A percentile compares a stretch with the other conserved stretches of the same genome.
phyloP scores from a whole-genome alignment of 805 yeast species.

The Saturnispora sanitii region DNA sequence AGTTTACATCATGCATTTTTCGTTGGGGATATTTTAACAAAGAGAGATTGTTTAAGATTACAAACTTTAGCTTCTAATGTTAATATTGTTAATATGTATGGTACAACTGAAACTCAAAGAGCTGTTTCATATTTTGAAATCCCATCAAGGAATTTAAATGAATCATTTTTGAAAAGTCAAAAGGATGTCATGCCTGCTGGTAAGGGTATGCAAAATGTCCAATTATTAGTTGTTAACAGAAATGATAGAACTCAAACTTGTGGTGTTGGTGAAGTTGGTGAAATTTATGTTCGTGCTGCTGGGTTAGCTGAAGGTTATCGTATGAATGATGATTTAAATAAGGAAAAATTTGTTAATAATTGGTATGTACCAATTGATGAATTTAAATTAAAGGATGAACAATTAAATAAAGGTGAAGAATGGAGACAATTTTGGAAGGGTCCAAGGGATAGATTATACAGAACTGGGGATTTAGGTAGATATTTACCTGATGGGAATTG shows the following conservation, averaged over 20 bases:
- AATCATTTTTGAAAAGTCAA: slow-evolving; percentile 66
- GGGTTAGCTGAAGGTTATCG: slow-evolving; percentile 96
- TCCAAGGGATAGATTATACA: slow-evolving; percentile 89
- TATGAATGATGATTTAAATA: slow-evolving; percentile 80
- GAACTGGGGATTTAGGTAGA: slow-evolving; percentile 97
- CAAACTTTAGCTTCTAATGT: slow-evolving; percentile 90
- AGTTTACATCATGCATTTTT: slow-evolving; percentile 90
- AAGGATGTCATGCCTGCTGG: slow-evolving; percentile 99
- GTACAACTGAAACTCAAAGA: slow-evolving; percentile 98
- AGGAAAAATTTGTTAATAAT: slow-evolving; percentile 76
- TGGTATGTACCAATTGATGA: slow-evolving; percentile 73
- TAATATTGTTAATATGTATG: slow-evolving; percentile 92
- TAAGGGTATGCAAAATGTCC: slow-evolving; percentile 93
- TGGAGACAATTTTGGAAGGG: slow-evolving; percentile 86
- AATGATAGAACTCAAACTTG: slow-evolving; percentile 82
- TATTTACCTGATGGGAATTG: slow-evolving; percentile 95
- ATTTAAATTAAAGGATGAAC: slow-evolving; percentile 51
- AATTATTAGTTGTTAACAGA: slow-evolving; percentile 85
- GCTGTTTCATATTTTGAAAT: slow-evolving; percentile 94
- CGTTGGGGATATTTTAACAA: slow-evolving; percentile 95
- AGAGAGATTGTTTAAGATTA: slow-evolving; percentile 89
- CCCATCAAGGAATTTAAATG: slow-evolving; percentile 57
- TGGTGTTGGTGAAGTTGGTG: slow-evolving; percentile 99
- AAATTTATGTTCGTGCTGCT: slow-evolving; percentile 95
- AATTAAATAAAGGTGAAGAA: slow-evolving; percentile 35